A percentile compares a stretch with the other conserved stretches of the same genome.
Evolutionary conservation across 208 protist genomes (phyloP).

Genomic region (Blastocrithidia nonstop): DNA sequence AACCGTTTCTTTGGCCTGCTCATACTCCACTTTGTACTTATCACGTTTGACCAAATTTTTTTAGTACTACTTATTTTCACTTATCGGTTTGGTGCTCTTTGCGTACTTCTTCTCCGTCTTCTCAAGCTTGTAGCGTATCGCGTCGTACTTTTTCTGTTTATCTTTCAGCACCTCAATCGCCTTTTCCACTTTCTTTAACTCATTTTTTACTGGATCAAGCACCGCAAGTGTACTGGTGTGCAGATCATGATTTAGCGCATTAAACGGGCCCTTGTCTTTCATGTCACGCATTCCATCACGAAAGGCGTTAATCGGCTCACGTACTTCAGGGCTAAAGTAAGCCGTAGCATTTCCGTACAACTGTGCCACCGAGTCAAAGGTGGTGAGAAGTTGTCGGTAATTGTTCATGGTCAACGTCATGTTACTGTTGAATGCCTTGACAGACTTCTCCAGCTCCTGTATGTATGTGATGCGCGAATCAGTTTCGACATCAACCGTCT

Average conservation of each 20-base stretch:
- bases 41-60: slow-evolving; percentile 29
- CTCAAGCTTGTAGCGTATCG: slow-evolving; percentile 19
- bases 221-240: slow-evolving; percentile 11
- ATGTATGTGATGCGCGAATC: slow-evolving; percentile 23
- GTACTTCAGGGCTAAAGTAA: slow-evolving; percentile 8
- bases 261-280: slow-evolving; percentile 32
- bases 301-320: slow-evolving; percentile 14
- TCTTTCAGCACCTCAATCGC: slow-evolving; percentile 12
- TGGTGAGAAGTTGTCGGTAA: slow-evolving; percentile 25
- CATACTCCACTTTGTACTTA: slow-evolving; percentile 16
- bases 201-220: slow-evolving; percentile 10
- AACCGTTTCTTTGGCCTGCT: slow-evolving; percentile 15
- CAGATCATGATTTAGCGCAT: slow-evolving; percentile 42
- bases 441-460: slow-evolving; percentile 15
- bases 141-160: slow-evolving; percentile 37
- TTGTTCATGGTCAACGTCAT: slow-evolving; percentile 38
- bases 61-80: slow-evolving; percentile 21
- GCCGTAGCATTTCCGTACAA: slow-evolving; percentile 31
- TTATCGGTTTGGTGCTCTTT: slow-evolving; percentile 51
- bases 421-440: slow-evolving; percentile 28
- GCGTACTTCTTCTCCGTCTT: slow-evolving; percentile 47
- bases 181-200: slow-evolving; percentile 26
- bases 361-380: slow-evolving; percentile 29
- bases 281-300: slow-evolving; percentile 32
- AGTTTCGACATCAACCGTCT: slow-evolving; percentile 35